Evolutionary conservation across 2,329 filamentous ascomycete species (phyloP).

Genomic region (Trichoderma sp.): DNA sequence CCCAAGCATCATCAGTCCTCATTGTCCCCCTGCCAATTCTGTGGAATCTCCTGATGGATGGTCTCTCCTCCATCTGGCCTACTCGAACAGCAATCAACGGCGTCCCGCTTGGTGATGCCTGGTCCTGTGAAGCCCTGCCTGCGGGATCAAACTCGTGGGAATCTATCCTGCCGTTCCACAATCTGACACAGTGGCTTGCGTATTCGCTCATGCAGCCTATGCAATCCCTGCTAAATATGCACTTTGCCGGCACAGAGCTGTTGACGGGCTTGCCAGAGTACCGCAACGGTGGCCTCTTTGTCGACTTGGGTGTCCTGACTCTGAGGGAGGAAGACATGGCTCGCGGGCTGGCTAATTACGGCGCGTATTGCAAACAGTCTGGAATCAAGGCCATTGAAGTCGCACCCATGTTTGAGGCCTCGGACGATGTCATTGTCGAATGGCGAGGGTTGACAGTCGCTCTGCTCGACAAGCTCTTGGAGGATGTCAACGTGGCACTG

Average conservation of each 20-base stretch:
- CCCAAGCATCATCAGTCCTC: slow-evolving; percentile 83
- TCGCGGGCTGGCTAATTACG: slow-evolving; percentile 64
- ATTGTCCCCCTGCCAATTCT: slow-evolving; percentile 85
- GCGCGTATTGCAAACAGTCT: slow-evolving; percentile 69
- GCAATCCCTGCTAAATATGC: slow-evolving; percentile 75
- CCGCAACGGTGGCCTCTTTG: slow-evolving; percentile 84
- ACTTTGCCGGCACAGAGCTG: slow-evolving; percentile 78
- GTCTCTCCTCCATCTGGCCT: slow-evolving; percentile 86
- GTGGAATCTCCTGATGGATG: slow-evolving; percentile 89
- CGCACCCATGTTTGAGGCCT: slow-evolving; percentile 59
- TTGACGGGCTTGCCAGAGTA: slow-evolving; percentile 91
- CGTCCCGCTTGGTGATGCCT: slow-evolving; percentile 86
- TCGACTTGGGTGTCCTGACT: slow-evolving; percentile 79
- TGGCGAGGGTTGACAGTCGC: slow-evolving; percentile 66
- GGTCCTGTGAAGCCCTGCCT: slow-evolving; percentile 85
- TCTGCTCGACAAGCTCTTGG: slow-evolving; percentile 56
- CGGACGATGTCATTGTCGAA: slow-evolving; percentile 64
- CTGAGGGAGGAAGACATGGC: slow-evolving; percentile 70
- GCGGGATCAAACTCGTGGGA: slow-evolving; percentile 64
- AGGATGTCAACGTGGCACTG: slow-evolving; percentile 62
- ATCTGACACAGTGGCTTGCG: slow-evolving; percentile 90
- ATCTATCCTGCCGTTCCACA: slow-evolving; percentile 87
- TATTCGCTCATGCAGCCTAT: slow-evolving; percentile 94
- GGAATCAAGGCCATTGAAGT: slow-evolving; percentile 63
- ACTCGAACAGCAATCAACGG: slow-evolving; percentile 84